A percentile compares a stretch with the other conserved stretches of the same genome.
Evolutionary conservation across 148 eudicot species (phyloP).

Genomic region (Rheum nobile): DNA sequence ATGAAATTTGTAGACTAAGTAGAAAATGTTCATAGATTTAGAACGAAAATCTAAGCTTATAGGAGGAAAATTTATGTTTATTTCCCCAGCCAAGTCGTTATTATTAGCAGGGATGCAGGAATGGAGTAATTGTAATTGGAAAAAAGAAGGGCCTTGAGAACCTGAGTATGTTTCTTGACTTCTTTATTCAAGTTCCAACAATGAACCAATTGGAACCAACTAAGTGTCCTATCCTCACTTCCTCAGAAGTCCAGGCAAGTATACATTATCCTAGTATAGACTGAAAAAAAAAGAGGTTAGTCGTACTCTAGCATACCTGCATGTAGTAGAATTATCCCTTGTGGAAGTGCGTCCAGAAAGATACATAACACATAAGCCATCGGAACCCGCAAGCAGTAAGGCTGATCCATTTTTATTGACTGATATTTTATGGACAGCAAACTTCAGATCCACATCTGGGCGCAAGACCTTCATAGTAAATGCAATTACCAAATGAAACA

Average conservation of each 20-base stretch:
- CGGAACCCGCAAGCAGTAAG: constrained; percentile 51
- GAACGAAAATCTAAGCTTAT: background rate
- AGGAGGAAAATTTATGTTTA: background rate
- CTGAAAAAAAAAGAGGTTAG: background rate
- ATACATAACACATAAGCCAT: constrained; percentile 59
- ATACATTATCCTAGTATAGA: background rate
- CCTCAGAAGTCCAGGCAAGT: background rate
- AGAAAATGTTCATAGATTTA: background rate
- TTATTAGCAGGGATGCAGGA: background rate
- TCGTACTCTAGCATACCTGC: constrained; percentile 43
- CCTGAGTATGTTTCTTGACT: background rate
- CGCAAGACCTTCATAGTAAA: constrained; percentile 42
- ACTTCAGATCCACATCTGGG: constrained; percentile 44
- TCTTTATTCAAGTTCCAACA: background rate
- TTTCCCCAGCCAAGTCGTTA: background rate
- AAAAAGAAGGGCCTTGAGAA: no score
- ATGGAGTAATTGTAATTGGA: no score
- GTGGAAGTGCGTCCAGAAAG: constrained; percentile 53
- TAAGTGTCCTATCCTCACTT: background rate
- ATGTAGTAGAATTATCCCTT: constrained; percentile 44
- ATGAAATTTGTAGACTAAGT: background rate
- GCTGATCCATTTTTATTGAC: constrained; percentile 82
- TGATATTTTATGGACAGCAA: constrained; percentile 52
- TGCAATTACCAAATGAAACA: background rate
- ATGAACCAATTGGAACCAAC: background rate